A percentile compares a stretch with the other conserved stretches of the same genome.
Conservation (phyloP, 768 basidiomycete species). For the Lactifluus hygrophoroides region DNA sequence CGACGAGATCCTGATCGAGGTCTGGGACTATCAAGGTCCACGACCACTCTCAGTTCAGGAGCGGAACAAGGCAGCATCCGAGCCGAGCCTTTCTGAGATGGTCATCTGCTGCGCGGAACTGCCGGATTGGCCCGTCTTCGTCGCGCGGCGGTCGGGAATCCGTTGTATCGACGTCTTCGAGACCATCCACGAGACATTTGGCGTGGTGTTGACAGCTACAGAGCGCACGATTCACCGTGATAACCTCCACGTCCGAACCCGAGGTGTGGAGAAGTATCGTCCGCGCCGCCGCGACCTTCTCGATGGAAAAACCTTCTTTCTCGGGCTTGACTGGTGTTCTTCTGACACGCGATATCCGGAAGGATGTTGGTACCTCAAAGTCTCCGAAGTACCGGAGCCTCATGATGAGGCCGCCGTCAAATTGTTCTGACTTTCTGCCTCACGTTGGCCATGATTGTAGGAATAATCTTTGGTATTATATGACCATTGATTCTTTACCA, state of each 20-base stretch:
- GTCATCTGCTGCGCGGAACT: constrained; percentile 38
- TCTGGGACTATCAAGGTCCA: constrained; percentile 22
- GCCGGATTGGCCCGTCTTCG: constrained; percentile 35
- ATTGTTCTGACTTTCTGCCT: background rate
- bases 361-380: constrained; percentile 20
- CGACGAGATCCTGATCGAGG: constrained; percentile 28
- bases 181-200: constrained; percentile 44
- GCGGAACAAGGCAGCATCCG: constrained; percentile 35
- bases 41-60: constrained; percentile 31
- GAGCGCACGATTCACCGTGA: constrained; percentile 33
- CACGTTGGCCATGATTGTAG: background rate
- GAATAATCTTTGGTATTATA: too few species aligned
- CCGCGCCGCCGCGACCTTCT: constrained; percentile 48
- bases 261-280: constrained; percentile 31
- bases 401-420: background rate
- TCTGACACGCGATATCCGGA: constrained; percentile 14
- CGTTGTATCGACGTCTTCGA: constrained; percentile 51
- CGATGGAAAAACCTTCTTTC: constrained; percentile 44
- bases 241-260: constrained; percentile 18
- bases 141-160: constrained; percentile 37
- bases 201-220: constrained; percentile 35
- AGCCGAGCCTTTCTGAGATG: constrained; percentile 40
- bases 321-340: constrained; percentile 31
- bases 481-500: background rate
- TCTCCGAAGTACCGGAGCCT: background rate